Base-by-base conservation (phyloP, 371 early-diverging fungal species). In the Mucor racemosus region DNA sequence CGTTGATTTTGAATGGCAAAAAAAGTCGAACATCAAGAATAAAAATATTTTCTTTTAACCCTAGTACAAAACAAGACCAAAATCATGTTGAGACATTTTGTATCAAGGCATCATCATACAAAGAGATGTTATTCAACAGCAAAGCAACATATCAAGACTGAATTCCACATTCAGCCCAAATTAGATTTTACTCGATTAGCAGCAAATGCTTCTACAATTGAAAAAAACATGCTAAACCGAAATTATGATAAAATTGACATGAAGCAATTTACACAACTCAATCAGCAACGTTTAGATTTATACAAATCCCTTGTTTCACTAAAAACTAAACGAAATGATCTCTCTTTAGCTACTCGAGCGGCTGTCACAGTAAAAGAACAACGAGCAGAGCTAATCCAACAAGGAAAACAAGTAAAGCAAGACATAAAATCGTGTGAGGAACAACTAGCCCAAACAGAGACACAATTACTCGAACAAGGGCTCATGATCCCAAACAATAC, bases 401-500 rank as follows among this genome's bases (percentile, higher is more conserved):
- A 84, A 40, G 89, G 87, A 21, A 74, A 77, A 58, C 53, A 65
- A 13, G 35, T 87, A 15, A 91, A 91, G 67, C 68, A 71, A 11
- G 50, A 64, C 0, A 70, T 88, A 14, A 68, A 68, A 26, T 66
- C 74, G 1, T 66, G 62, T 10, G 76, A 81, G 34, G 87, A 90
- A 40, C 42, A 76, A 31, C 44, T 90, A 1, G 59, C 71, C 1
- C 53, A 50, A 17, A 46, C 88, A 0, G 86, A 90, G 46, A 50
- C 65, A 1, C 71, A 71, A 8, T 69, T 91, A 33, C 82, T 84
- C 9, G 76, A 81, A 0, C 84, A 86, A 46, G 92, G 87, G 0
- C 69, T 87, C 19, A 69, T 84, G 58, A 80, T 94, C 9, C 93
- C 95, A 9, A 94, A 94, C 68, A 83, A 78, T 33, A 91, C 92